phyloP scores from a whole-genome alignment of 805 yeast genomes.

The Myxozyma neotropica region DNA sequence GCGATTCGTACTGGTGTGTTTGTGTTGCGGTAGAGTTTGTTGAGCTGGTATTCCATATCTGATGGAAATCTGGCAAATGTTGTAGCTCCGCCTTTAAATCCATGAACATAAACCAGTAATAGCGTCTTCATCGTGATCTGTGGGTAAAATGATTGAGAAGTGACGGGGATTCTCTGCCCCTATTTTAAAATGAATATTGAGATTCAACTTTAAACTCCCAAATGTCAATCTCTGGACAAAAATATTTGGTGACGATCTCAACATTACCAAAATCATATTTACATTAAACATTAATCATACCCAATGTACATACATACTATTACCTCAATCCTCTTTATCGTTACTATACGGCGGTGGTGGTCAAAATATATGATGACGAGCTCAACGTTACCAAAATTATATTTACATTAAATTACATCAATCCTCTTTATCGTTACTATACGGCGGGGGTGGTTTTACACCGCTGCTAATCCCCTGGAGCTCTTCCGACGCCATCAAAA shows the following conservation, averaged over 20 bases:
- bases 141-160: too few species aligned
- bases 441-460: too few species aligned
- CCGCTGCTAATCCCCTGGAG: not conserved
- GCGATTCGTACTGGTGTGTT: not conserved
- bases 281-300: too few species aligned
- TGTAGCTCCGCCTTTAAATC: slow-evolving; percentile 29
- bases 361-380: not conserved
- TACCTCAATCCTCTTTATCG: too few species aligned
- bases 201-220: too few species aligned
- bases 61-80: slow-evolving; percentile 30
- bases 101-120: slow-evolving; percentile 28
- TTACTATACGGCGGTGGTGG: too few species aligned
- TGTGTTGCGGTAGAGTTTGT: not conserved
- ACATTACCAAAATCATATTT: not conserved
- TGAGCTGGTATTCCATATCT: slow-evolving; percentile 13
- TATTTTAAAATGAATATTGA: too few species aligned
- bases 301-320: not conserved
- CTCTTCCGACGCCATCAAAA: slow-evolving; percentile 10
- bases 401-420: not conserved
- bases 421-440: too few species aligned
- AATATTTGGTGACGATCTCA: not conserved
- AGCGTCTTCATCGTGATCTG: slow-evolving; percentile 19
- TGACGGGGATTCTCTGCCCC: too few species aligned
- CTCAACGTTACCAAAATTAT: not conserved
- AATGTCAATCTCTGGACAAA: too few species aligned